These are phyloP conservation scores for Xylariaceae sp. DNA, from an alignment of 2,329 filamentous ascomycete species.

Conservation along the genomic window DNA sequence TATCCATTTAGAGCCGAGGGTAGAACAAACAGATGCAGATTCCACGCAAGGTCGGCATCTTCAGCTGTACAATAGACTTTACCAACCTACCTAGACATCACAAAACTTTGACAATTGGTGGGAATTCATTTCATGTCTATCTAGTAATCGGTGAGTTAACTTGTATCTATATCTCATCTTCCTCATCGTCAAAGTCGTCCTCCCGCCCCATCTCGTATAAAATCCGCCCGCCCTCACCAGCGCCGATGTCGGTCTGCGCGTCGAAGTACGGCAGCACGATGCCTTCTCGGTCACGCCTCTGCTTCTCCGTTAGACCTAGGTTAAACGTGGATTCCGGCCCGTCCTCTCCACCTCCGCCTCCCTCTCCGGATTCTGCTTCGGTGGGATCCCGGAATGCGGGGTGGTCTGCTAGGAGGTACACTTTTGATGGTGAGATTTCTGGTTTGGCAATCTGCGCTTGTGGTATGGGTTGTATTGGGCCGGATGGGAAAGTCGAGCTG, in stretches of 20 bases:
- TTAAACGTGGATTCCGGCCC: constrained; percentile 79
- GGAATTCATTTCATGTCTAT: not conserved
- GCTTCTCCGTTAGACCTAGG: constrained; percentile 86
- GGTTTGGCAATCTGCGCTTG: constrained; percentile 23
- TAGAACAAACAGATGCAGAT: not conserved
- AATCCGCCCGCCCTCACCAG: constrained; percentile 88
- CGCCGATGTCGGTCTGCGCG: constrained; percentile 80
- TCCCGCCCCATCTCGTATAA: constrained; percentile 96
- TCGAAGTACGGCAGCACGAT: constrained; percentile 96
- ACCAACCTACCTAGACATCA: constrained; percentile 20
- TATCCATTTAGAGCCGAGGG: not conserved
- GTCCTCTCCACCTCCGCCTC: constrained; percentile 49
- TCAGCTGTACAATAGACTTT: constrained; percentile 23
- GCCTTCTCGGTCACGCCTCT: constrained; percentile 82
- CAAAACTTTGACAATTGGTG: constrained; percentile 14
- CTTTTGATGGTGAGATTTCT: constrained; percentile 40
- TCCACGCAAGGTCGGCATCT: constrained; percentile 2
- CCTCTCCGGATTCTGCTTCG: constrained; percentile 27
- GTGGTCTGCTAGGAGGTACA: constrained; percentile 77
- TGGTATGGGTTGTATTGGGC: constrained; percentile 23
- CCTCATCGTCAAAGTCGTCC: constrained; percentile 96
- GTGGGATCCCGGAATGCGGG: constrained; percentile 64
- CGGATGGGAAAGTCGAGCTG: no score
- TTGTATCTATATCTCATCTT: constrained; percentile 42
- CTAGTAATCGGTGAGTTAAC: constrained; percentile 11